A percentile compares a stretch with the other conserved stretches of the same genome.
phyloP scores from a whole-genome alignment of 495 filamentous ascomycete species.

The Corynascus novoguineensis region DNA sequence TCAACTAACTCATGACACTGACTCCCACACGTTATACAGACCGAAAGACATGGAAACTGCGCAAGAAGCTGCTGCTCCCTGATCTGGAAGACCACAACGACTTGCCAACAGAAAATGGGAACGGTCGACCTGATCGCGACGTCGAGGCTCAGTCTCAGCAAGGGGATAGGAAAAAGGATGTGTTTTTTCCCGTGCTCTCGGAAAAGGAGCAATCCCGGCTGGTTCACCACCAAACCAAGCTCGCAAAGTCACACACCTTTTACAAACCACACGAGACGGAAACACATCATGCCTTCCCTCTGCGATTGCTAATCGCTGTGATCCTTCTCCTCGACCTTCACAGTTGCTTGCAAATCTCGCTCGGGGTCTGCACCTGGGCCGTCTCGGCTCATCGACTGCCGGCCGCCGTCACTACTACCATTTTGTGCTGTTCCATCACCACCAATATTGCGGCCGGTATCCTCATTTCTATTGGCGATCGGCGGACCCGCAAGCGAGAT shows the following conservation, averaged over 20 bases:
- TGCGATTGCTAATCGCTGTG: slow-evolving; percentile 62
- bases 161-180: slow-evolving; percentile 38
- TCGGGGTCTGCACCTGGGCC: slow-evolving; percentile 68
- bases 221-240: slow-evolving; percentile 66
- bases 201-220: slow-evolving; percentile 57
- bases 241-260: slow-evolving; percentile 71
- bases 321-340: slow-evolving; percentile 72
- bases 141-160: slow-evolving; percentile 21
- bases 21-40: slow-evolving; percentile 40
- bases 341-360: slow-evolving; percentile 65
- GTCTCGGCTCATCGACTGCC: slow-evolving; percentile 59
- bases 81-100: slow-evolving; percentile 66
- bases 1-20: no score
- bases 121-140: not conserved
- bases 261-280: slow-evolving; percentile 80
- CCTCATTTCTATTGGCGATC: slow-evolving; percentile 66
- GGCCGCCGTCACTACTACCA: slow-evolving; percentile 67
- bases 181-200: slow-evolving; percentile 51
- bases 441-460: slow-evolving; percentile 68
- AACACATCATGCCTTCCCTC: slow-evolving; percentile 73
- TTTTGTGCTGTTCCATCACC: slow-evolving; percentile 68
- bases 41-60: slow-evolving; percentile 64
- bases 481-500: slow-evolving; percentile 72
- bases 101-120: slow-evolving; percentile 39
- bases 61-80: slow-evolving; percentile 56